phyloP scores from a whole-genome alignment of 495 filamentous ascomycete genomes.

The Penicillium daleae region DNA sequence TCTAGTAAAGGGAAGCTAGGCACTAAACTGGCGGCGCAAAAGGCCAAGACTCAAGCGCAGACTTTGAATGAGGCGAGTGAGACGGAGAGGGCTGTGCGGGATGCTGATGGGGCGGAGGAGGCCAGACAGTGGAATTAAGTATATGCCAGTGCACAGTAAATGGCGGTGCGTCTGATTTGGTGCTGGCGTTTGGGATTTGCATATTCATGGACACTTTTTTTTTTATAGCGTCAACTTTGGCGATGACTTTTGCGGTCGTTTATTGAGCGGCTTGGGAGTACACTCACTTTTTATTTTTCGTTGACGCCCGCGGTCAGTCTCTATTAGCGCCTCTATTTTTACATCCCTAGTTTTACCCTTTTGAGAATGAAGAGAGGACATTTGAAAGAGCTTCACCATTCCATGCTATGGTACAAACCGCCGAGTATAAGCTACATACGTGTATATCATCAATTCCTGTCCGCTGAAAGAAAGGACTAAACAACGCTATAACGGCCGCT shows the following conservation, averaged over 20 bases:
- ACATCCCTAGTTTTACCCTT: background rate
- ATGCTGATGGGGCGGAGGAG: constrained; percentile 50
- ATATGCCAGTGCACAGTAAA: background rate
- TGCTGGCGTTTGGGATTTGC: constrained; percentile 2
- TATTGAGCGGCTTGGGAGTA: background rate
- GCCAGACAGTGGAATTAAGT: constrained; percentile 9
- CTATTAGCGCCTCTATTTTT: background rate
- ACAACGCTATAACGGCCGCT: constrained; percentile 91
- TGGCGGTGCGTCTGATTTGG: background rate
- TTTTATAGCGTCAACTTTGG: constrained; percentile 3
- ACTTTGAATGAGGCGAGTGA: constrained; percentile 60
- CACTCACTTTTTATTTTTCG: background rate
- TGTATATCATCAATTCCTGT: background rate
- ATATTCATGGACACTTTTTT: background rate
- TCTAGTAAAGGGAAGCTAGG: constrained; percentile 58
- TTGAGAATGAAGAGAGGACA: background rate
- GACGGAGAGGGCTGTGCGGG: constrained; percentile 58
- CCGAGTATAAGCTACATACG: constrained; percentile 6
- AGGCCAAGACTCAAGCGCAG: constrained; percentile 63
- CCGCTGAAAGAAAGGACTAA: constrained; percentile 39
- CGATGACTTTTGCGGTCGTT: background rate
- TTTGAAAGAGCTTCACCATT: background rate
- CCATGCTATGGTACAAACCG: constrained; percentile 28
- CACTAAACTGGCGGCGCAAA: constrained; percentile 65
- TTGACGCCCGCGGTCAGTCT: background rate